Evolutionary conservation across 169 alveolate genomes (phyloP), one percentile per base, ranked within the genome.

Genomic region (Eimeria brunetti): DNA sequence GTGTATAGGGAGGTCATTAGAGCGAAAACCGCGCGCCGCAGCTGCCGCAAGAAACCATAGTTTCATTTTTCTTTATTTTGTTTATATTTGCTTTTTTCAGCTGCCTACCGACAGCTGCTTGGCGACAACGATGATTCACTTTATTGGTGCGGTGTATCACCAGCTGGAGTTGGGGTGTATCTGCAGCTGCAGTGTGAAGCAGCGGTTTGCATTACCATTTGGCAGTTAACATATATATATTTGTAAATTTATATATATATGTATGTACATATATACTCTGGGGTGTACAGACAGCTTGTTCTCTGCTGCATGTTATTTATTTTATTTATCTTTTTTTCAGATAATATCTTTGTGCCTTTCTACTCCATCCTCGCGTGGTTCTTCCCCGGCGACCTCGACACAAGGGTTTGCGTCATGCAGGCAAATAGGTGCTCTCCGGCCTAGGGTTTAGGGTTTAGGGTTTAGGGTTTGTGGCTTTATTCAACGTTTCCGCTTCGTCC

Each of bases 381-480:
- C 62, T 90, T 90, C 95, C 95, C 95, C 1, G 95, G 95, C 14
- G 95, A 90, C 53, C 69, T 90, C 44, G 95, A 90, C 38, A 90
- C 83, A 76, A 33, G 95, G n/a, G 95, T 90, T 9, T 71, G 89
- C 49, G 95, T 90, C 67, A 90, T 90, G 95, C 83, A 90, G n/a
- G 95, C 95, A 53, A 90, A 90, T 81, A 60, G 86, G 95, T 90
- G 41, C 27, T 6, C 62, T 76, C 11, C 58, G 58, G 53, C n/a
- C 56, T 76, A 38, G 56, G 60, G 88, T 44, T 46, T 49, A 44
- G 60, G 60, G 88, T 44, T 46, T 78, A 46, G 60, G 60, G 78
- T 67, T n/a, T n/a, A n/a, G n/a, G n/a, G n/a, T n/a, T n/a, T n/a
- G n/a, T n/a, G n/a, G n/a, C n/a, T n/a, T n/a, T 22, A n/a, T n/a